phyloP scores from a whole-genome alignment of 805 yeast species.

The Danielozyma ontarioensis region DNA sequence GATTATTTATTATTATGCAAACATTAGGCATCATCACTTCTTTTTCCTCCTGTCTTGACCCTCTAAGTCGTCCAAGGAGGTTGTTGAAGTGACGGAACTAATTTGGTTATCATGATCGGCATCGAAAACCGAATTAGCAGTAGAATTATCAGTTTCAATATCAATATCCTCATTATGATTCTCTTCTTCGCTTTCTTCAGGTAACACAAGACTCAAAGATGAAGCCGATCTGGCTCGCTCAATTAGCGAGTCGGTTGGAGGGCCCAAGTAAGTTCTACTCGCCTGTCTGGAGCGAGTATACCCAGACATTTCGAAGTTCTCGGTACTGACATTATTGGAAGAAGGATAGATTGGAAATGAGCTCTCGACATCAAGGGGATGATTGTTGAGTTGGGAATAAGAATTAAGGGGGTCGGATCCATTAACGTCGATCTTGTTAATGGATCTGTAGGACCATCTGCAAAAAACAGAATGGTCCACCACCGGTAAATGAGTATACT shows the following conservation, averaged over 20 bases:
- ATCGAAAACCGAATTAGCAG: constrained; percentile 37
- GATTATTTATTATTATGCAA: not conserved
- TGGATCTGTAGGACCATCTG: constrained; percentile 59
- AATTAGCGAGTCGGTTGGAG: not conserved
- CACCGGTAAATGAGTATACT: constrained; percentile 63
- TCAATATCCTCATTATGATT: constrained; percentile 14
- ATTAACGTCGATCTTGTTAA: constrained; percentile 19
- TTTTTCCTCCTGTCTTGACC: not conserved
- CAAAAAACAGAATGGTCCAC: constrained; percentile 49
- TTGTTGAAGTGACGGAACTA: constrained; percentile 28
- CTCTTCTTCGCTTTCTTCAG: too few species aligned
- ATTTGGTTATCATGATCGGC: constrained; percentile 19
- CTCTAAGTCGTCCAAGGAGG: constrained; percentile 28
- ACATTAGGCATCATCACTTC: not conserved
- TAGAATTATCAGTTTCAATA: constrained; percentile 29
- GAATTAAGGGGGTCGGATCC: constrained; percentile 27
- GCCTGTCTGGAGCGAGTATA: constrained; percentile 25
- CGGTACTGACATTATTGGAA: not conserved
- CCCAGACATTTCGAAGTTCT: constrained; percentile 18
- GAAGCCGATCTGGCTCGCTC: constrained; percentile 1
- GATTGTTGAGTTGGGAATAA: not conserved
- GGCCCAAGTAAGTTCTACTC: constrained; percentile 14
- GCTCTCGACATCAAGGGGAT: not conserved
- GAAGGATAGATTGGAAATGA: not conserved
- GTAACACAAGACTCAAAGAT: constrained; percentile 2